These are phyloP conservation scores for Henckelia pumila DNA, from an alignment of 257 asterid species.

Conservation along the genomic window DNA sequence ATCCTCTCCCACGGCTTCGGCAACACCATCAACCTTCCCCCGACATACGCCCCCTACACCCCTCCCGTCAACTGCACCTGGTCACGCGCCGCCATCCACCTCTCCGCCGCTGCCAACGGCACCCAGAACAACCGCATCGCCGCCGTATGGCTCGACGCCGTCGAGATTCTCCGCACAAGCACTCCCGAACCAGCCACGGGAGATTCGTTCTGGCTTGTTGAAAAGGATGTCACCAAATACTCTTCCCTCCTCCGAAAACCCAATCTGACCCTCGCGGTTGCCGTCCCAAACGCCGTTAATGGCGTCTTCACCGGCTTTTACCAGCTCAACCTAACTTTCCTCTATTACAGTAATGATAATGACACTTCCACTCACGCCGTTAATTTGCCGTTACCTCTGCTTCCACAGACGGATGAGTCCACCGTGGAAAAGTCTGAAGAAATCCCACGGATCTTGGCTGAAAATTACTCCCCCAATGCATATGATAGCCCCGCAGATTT, in stretches of 20 bases:
- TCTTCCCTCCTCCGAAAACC: slow-evolving; percentile 33
- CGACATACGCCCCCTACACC: slow-evolving; percentile 34
- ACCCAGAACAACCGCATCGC: slow-evolving; percentile 49
- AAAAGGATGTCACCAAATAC: slow-evolving; percentile 42
- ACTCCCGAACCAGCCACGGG: slow-evolving; percentile 40
- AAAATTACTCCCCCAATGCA: background rate
- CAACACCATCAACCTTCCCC: slow-evolving; percentile 44
- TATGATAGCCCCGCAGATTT: slow-evolving; percentile 66
- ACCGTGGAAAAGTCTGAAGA: background rate
- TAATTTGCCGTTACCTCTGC: background rate
- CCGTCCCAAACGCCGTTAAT: slow-evolving; percentile 48
- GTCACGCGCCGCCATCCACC: slow-evolving; percentile 34
- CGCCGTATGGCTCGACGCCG: slow-evolving; percentile 48
- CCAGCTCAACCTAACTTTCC: slow-evolving; percentile 35
- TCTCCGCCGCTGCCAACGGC: slow-evolving; percentile 36
- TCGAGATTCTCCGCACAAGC: slow-evolving; percentile 53
- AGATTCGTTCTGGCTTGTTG: slow-evolving; percentile 40
- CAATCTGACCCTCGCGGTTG: slow-evolving; percentile 35
- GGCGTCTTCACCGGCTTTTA: slow-evolving; percentile 40
- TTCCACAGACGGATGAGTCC: background rate
- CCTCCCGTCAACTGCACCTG: slow-evolving; percentile 21
- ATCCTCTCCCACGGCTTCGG: slow-evolving; percentile 34
- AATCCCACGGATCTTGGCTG: background rate
- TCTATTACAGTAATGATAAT: slow-evolving; percentile 25
- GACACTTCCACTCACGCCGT: background rate